A percentile compares a stretch with the other conserved stretches of the same genome.
phyloP scores from a whole-genome alignment of 306 rosid genomes.

The Citrullus amarus region DNA sequence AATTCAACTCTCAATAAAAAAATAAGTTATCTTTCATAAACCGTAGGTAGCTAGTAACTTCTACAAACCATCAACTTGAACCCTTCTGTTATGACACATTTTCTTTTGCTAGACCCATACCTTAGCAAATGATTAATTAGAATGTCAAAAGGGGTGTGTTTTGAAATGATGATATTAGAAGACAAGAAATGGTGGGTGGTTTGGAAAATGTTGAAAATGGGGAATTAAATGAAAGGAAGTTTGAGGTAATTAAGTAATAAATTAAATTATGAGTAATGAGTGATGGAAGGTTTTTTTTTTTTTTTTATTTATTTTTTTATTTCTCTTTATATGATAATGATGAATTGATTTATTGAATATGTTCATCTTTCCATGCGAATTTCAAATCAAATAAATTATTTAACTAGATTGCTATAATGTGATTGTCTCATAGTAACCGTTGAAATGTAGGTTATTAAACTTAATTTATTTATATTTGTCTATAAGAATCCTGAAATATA shows the following conservation, averaged over 20 bases:
- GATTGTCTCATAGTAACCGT: too few species aligned
- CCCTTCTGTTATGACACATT: not conserved
- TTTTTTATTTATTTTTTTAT: too few species aligned
- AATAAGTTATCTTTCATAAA: too few species aligned
- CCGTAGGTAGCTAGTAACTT: too few species aligned
- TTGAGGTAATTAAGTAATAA: not conserved
- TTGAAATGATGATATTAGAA: not conserved
- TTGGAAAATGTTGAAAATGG: not conserved
- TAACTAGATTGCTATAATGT: too few species aligned
- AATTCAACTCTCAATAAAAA: too few species aligned
- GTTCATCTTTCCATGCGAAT: not conserved
- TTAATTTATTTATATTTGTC: too few species aligned
- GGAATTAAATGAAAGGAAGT: not conserved
- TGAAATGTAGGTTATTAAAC: too few species aligned
- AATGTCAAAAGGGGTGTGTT: not conserved
- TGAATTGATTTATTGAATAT: not conserved
- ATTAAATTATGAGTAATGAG: not conserved
- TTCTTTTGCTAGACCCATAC: not conserved
- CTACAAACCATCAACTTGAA: too few species aligned
- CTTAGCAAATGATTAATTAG: not conserved
- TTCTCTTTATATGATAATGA: not conserved
- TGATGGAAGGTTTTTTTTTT: not conserved
- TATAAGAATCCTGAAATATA: too few species aligned
- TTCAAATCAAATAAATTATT: too few species aligned
- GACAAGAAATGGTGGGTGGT: slow-evolving; percentile 6